Conservation (phyloP, 306 rosid species). For the Cucurbita maxima region DNA sequence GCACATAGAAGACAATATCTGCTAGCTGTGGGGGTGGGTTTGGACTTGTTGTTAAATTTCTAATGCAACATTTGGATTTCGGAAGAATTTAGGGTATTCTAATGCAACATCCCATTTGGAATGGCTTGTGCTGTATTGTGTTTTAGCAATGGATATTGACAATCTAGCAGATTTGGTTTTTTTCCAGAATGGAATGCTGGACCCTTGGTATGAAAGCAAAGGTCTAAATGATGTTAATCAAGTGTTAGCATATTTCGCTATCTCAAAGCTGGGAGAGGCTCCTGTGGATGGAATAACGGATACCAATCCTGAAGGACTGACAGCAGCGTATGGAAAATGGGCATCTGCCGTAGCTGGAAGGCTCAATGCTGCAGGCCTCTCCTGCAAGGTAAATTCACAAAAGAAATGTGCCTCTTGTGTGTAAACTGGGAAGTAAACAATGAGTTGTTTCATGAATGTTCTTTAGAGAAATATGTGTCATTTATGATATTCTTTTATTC, state of each 20-base stretch:
- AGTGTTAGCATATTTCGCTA: conserved; percentile 85
- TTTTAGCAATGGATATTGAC: conserved; percentile 13
- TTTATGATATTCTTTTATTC: not conserved
- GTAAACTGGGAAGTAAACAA: not conserved
- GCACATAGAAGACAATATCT: no score
- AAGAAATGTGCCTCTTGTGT: not conserved
- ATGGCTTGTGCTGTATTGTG: conserved; percentile 3
- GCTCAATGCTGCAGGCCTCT: conserved; percentile 62
- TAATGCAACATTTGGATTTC: not conserved
- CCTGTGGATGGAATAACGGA: conserved; percentile 83
- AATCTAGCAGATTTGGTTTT: conserved; percentile 84
- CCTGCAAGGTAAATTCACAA: conserved; percentile 52
- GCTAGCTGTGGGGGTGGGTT: no score
- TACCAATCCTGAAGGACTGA: conserved; percentile 88
- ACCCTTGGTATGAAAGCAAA: conserved; percentile 74
- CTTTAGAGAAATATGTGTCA: not conserved
- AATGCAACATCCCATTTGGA: no score
- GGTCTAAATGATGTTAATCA: conserved; percentile 59
- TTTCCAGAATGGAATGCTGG: conserved; percentile 98
- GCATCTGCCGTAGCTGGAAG: conserved; percentile 59
- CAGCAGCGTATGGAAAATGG: conserved; percentile 91
- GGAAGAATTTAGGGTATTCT: not conserved
- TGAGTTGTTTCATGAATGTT: not conserved
- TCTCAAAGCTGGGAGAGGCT: conserved; percentile 77
- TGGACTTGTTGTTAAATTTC: not conserved